Evolutionary conservation across 2,329 filamentous ascomycete genomes (phyloP), one percentile per base, ranked within the genome.

Genomic region (Alternaria dauci): DNA sequence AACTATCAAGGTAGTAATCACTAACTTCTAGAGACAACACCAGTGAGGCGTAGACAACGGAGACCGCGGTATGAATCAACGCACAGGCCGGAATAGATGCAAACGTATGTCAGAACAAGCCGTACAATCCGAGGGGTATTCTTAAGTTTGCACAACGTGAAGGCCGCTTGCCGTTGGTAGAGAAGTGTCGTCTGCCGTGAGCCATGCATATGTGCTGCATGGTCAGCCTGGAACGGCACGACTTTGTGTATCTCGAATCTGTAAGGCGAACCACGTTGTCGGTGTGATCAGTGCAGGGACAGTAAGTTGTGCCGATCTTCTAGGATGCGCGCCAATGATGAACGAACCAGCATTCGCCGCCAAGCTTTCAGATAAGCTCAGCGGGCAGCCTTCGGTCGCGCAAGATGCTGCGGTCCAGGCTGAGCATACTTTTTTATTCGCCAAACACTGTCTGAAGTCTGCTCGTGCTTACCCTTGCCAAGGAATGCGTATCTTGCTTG

Each of bases 361-460:
- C 52, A 59, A 59, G 57, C 57, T 59, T 42, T 51, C 26, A 28
- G 44, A 55, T 46, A 59, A 59, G 57, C 57, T 50, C 51, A 51
- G 44, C 7, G 36, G 14, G 38, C 34, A 43, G 44, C 23, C 28
- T 48, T 50, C 44, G 41, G 32, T 36, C 44, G 38, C 30, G 52
- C 52, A 55, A 47, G 38, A 50, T 55, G 57, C 51, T 51, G 54
- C 44, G 54, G 44, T 26, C 26, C 18, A 50, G 54, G 44, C 54
- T 56, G 44, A 56, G 54, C 16, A 56, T 25, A 18, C 36, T 12
- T 38, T 42, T 3, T 4, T 25, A 34, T 51, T 50, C 36, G 44
- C 36, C 36, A 18, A 41, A 25, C 7, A 26, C 14, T 23, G n/a
- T 23, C 42, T 26, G 11, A 18, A 55, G 9, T 28, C 38, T 26